A percentile compares a stretch with the other conserved stretches of the same genome.
Evolutionary conservation across 257 asterid genomes (phyloP).

Genomic region (Solanum ahanhuiri): DNA sequence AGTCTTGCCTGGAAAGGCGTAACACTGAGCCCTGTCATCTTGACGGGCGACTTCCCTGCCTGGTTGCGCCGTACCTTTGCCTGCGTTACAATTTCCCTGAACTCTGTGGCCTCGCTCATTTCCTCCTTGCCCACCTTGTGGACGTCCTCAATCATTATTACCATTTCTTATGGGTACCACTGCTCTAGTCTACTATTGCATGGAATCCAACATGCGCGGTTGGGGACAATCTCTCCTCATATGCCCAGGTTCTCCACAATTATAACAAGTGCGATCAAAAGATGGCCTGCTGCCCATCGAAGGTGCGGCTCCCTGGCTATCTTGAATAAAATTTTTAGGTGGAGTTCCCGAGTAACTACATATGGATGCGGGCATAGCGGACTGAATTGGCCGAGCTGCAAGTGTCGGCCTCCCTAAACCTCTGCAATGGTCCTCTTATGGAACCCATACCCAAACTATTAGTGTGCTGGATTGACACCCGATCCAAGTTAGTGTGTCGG

Average conservation of each 20-base stretch:
- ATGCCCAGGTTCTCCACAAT: background rate
- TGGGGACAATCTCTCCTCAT: background rate
- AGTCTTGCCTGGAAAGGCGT: background rate
- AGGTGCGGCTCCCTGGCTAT: background rate
- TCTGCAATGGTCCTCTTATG: too few species aligned
- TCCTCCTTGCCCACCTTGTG: background rate
- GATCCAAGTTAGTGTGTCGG: too few species aligned
- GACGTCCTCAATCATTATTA: background rate
- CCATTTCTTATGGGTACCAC: background rate
- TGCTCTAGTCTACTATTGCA: background rate
- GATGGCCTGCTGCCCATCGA: accelerated
- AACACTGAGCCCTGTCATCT: background rate
- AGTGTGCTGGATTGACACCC: too few species aligned
- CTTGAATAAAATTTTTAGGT: background rate
- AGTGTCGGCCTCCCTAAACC: background rate
- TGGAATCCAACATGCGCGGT: background rate
- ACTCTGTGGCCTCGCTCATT: background rate
- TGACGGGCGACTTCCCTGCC: background rate
- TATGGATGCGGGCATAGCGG: background rate
- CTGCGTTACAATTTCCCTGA: background rate
- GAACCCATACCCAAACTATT: too few species aligned
- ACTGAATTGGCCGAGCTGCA: background rate
- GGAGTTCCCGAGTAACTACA: background rate
- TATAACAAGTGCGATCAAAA: background rate
- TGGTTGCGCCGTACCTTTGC: background rate